Base-by-base conservation (phyloP, 371 early-diverging fungal species). In the Mortierella sp. region DNA sequence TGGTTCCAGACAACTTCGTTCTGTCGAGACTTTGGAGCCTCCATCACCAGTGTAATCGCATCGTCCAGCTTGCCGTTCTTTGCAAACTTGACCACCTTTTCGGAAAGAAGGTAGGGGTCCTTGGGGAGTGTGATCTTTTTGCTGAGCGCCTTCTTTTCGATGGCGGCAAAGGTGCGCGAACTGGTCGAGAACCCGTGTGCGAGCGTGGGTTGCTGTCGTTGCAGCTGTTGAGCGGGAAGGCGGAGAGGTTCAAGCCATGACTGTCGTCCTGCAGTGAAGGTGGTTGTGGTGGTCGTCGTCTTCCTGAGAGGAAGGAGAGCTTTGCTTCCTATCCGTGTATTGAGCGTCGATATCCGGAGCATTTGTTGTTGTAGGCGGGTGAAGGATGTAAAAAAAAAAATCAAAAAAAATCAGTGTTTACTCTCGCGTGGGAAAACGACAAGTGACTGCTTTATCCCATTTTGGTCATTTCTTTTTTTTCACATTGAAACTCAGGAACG, bases 1-100 rank as follows among this genome's bases (percentile, higher is more conserved):
- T 88, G 87, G 59, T 90, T 90, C 90, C 90, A 90, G 10, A 90
- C 90, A 6, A 88, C 88, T 51, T 82, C 87, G 44, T 79, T 88
- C 76, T 88, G 89, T 0, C 82, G 82, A 57, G 50, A 70, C 69
- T 80, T 85, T 21, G 88, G 89, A 0, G 90, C 31, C 26, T 79
- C 79, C 53, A 74, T 72, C n/a, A 89, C 89, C 19, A 88, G 54
- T 0, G 73, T 79, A 70, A 89, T 79, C 31, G 89, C 90, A 5
- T 90, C 89, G 3, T 88, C 87, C 13, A 88, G 69, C n/a, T 79
- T 83, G 37, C 81, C 84, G 21, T 78, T 76, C 31, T 70, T 74
- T 5, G 80, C 50, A 34, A 90, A 76, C 54, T 80, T 88, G 72
- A 82, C 75, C 14, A 90, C 76, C 34, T 85, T 82, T 50, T 83